Base-by-base conservation (phyloP, 805 yeast genomes). In the Lipomyces spencermartinsiae region DNA sequence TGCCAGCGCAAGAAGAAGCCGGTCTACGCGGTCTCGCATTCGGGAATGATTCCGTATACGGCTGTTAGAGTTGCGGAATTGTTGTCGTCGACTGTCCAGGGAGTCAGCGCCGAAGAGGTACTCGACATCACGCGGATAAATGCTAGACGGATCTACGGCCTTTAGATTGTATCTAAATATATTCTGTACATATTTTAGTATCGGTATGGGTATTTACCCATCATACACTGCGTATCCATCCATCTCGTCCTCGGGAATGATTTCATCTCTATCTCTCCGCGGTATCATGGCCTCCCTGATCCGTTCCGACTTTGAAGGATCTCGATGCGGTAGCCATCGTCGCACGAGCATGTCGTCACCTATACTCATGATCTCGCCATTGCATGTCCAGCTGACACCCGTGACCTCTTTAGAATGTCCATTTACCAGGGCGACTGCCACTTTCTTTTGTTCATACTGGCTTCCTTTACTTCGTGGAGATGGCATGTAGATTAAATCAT, bases 11-110 rank as follows among this genome's bases (percentile, higher is more conserved):
- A 49, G 16, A 60, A 54, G 51, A 55, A 22, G 29, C 64, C 65
- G 8, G 37, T 49, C 8, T 67, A 65, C 43, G 62, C 64, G 14
- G 66, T 68, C 7, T 68, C 71, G 10, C 71, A 68, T 43, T 59
- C 65, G 10, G 71, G 71, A 29, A 68, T 68, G 71, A 68, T 68
- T 9, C 71, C 71, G 29, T 63, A 58, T 29, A 66, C 66, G 12
- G 71, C 66, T 6, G 59, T 35, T 22, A 65, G 59, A n/a, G 70
- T 68, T 25, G 63, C 64, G 19, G 66, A 65, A 14, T 56, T 65
- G n/a, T 31, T 66, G 49, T 43, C 49, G 49, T 6, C 49, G 8
- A 34, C 55, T 16, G 64, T 25, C 29, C 37, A 39, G 16, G 69
- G 43, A 2, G 54, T 56, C 12, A 29, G 63, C 16, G 70, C 55